These are phyloP conservation scores for Ophiostoma sp. DNA, from an alignment of 2,329 filamentous ascomycete species.

Conservation along the genomic window DNA sequence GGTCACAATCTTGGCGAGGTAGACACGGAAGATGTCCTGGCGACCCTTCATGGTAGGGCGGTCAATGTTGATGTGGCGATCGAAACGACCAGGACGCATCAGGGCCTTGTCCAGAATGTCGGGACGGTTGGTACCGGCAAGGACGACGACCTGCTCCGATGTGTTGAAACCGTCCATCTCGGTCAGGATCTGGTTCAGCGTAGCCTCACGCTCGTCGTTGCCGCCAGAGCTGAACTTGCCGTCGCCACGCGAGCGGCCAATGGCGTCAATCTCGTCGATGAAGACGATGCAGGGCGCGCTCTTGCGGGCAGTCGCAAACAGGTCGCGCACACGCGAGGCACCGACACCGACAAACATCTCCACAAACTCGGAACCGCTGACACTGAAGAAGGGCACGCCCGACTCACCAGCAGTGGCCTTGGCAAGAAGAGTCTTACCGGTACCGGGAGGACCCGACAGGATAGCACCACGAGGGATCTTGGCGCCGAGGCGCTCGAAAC, in stretches of 20 bases:
- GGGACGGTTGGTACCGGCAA: constrained; percentile 93
- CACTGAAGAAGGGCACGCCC: constrained; percentile 94
- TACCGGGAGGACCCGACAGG: constrained; percentile 94
- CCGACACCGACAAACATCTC: constrained; percentile 99
- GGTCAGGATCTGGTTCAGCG: constrained; percentile 95
- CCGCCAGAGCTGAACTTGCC: constrained; percentile 72
- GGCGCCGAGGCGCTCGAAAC: constrained; percentile 89
- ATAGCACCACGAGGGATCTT: constrained; percentile 98
- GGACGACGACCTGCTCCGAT: constrained; percentile 89
- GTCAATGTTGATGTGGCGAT: constrained; percentile 94
- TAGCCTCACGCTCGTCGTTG: constrained; percentile 95
- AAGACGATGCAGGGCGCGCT: constrained; percentile 98
- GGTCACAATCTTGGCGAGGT: constrained; percentile 92
- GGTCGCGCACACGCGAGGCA: constrained; percentile 88
- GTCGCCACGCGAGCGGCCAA: constrained; percentile 86
- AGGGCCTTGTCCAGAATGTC: constrained; percentile 94
- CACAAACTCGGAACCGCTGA: constrained; percentile 97
- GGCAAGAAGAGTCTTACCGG: constrained; percentile 94
- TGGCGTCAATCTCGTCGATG: constrained; percentile 98
- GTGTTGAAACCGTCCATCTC: constrained; percentile 99
- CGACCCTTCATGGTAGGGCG: constrained; percentile 94
- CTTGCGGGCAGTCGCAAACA: constrained; percentile 93
- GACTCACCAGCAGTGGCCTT: constrained; percentile 98
- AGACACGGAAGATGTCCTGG: constrained; percentile 93
- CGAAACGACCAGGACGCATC: constrained; percentile 95